Evolutionary conservation across 2,329 filamentous ascomycete species (phyloP).

Genomic region (Fusarium sp.): DNA sequence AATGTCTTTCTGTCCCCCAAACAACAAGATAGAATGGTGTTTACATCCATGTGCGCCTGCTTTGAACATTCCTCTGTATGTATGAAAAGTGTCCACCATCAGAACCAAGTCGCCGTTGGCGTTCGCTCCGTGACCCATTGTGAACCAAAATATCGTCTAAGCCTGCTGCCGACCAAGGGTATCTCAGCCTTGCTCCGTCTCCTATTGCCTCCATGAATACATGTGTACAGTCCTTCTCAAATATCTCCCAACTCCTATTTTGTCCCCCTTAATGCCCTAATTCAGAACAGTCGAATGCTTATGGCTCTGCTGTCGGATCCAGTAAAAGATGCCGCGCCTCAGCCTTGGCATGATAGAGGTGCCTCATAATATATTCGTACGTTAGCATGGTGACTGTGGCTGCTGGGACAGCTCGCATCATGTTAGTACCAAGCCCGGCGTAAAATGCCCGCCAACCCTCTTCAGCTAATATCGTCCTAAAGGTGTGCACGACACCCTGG

Average conservation of each 20-base stretch:
- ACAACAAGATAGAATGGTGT: slow-evolving; percentile 32
- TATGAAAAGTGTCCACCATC: slow-evolving; percentile 37
- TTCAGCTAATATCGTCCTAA: slow-evolving; percentile 85
- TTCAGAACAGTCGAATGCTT: slow-evolving; percentile 18
- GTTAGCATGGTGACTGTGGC: slow-evolving; percentile 98
- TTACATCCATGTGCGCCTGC: slow-evolving; percentile 36
- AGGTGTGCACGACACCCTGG: slow-evolving; percentile 83
- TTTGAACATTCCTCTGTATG: slow-evolving; percentile 27
- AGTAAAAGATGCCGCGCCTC: slow-evolving; percentile 53
- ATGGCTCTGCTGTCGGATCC: slow-evolving; percentile 32
- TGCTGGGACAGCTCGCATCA: slow-evolving; percentile 94
- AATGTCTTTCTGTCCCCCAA: slow-evolving; percentile 17
- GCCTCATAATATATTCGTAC: slow-evolving; percentile 82
- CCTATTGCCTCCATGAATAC: slow-evolving; percentile 26
- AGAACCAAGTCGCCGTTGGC: slow-evolving; percentile 30
- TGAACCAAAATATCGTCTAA: slow-evolving; percentile 53
- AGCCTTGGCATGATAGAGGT: slow-evolving; percentile 60
- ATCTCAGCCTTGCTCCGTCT: slow-evolving; percentile 50
- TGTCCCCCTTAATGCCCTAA: slow-evolving; percentile 6
- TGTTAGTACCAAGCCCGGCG: slow-evolving; percentile 95
- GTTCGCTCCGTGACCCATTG: slow-evolving; percentile 34
- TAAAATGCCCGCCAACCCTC: slow-evolving; percentile 98
- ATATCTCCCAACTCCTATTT: slow-evolving; percentile 26
- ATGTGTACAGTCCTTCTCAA: slow-evolving; percentile 38
- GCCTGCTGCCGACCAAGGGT: slow-evolving; percentile 54